Base-by-base conservation (phyloP, 805 yeast species). In the Wickerhamiella allomyrinae region DNA sequence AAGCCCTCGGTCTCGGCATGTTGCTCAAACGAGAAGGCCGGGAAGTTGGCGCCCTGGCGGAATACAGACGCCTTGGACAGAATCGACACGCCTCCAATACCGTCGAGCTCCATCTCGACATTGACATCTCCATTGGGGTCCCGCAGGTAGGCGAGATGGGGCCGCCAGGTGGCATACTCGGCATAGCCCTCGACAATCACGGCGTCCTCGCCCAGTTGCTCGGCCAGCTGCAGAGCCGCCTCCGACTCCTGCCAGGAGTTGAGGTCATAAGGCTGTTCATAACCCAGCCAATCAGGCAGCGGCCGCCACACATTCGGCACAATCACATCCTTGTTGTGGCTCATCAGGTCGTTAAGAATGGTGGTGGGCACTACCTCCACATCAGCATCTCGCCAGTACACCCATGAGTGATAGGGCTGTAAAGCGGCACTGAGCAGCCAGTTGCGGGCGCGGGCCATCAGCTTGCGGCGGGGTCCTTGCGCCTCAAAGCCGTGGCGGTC, bases 261-360 rank as follows among this genome's bases (percentile, higher is more conserved):
- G 57, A 91, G 72, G 62, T 91, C 98, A 59, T 91, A 91, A 1
- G 97, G 86, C 61, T 91, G 98, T 57, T 83, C 93, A 49, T 75
- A 74, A 15, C 91, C 93, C 48, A 91, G 71, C 62, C 87, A 91
- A 37, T 77, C 79, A 2, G 98, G 98, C 47, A 91, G 68, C 2
- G 97, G 98, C 53, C 98, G 71, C 98, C 98, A 91, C 25, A 91
- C 95, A 56, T 91, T 89, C 17, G 97, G 98, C 10, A 89, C 97
- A 42, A 86, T 83, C 22, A 89, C 93, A 57, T 91, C 97, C 59
- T 75, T 77, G 59, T 81, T 75, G 60, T 86, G 95, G 55, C 77
- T 82, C 96, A 89, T 89, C 54, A 89, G 67, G 61, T 89, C 97
- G 61, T 89, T 95, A 48, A 89, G 63, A 46, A 89, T 76, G 2